phyloP scores from a whole-genome alignment of 1,139 yeast genomes.

The Trichomonascaceae sp. region DNA sequence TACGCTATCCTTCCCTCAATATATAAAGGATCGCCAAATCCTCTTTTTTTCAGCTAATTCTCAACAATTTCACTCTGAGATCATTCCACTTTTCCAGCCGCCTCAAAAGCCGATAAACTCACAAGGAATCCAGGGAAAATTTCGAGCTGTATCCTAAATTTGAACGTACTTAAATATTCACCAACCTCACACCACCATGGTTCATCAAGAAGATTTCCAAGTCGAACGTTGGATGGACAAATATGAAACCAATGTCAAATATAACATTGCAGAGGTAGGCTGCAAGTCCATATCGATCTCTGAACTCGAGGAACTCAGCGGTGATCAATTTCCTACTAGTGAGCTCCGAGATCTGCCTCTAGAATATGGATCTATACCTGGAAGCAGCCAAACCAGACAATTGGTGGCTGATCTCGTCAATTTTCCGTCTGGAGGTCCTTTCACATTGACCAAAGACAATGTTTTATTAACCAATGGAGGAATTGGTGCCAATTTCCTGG shows the following conservation, averaged over 20 bases:
- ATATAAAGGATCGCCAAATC: too few relatives aligned
- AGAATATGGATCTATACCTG: constrained; percentile 46
- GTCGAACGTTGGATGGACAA: constrained; percentile 56
- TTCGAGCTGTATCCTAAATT: too few relatives aligned
- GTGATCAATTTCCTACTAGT: constrained; percentile 26
- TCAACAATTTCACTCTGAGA: too few relatives aligned
- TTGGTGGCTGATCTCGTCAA: constrained; percentile 38
- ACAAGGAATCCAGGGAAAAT: too few relatives aligned
- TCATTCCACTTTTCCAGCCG: too few relatives aligned
- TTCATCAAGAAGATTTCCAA: constrained; percentile 35
- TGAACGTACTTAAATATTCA: neutral
- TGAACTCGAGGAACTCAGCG: constrained; percentile 36
- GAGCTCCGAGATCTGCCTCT: constrained; percentile 28
- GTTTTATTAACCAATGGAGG: constrained; percentile 53
- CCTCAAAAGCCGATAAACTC: too few relatives aligned
- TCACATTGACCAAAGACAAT: constrained; percentile 29
- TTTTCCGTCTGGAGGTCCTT: constrained; percentile 22
- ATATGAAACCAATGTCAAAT: constrained; percentile 38
- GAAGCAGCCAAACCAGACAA: constrained; percentile 38
- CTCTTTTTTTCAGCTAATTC: too few relatives aligned
- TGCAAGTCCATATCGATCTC: constrained; percentile 41
- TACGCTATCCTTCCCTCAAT: too few relatives aligned
- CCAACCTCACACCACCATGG: constrained; percentile 17
- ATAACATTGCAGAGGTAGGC: constrained; percentile 53
- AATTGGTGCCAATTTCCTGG: constrained; percentile 51